Base-by-base conservation (phyloP, 805 yeast genomes). In the Saccharomycopsis malanga region DNA sequence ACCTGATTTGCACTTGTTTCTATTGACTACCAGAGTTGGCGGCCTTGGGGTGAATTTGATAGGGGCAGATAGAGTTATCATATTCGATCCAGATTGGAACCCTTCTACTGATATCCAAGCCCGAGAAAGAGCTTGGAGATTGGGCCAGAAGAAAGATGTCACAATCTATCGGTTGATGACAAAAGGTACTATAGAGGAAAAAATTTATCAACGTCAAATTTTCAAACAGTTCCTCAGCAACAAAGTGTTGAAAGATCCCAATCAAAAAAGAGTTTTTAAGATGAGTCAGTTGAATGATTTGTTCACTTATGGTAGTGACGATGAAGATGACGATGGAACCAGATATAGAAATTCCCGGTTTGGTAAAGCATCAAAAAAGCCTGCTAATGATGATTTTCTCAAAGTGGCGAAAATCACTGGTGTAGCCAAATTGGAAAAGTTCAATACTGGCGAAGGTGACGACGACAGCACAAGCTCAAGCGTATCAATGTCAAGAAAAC, bases 101-200 rank as follows among this genome's bases (percentile, higher is more conserved):
- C 98, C 98, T 0, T 87, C 96, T 1, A 93, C 98, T 0, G 98
- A 91, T 67, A 73, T 89, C 50, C 98, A 91, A 64, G 98, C 98
- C 0, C 71, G 98, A 50, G 98, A 91, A 61, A 67, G 98, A 42
- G 97, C 98, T 0, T 93, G 98, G 98, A 71, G 98, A 54, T 71
- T 91, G 53, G 98, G 98, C 1, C 98, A 91, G 62, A 89, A 84
- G 60, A 79, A 81, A 49, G 96, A 89, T 56, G 97, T 91, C 6
- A 78, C 88, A 4, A 89, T 91, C 30, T 93, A 91, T 57, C 68
- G 98, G 49, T 68, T 93, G 37, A 87, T 93, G 86, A 85, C 88
- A 38, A 87, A 96, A 1, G 97, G 98, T 0, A 79, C 96, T 0
- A 93, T 91, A 39, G 98, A 93, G 59, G 98, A 93, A 61, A 93